Base-by-base conservation (phyloP, 805 yeast species). In the Nakazawaea laoshanensis region DNA sequence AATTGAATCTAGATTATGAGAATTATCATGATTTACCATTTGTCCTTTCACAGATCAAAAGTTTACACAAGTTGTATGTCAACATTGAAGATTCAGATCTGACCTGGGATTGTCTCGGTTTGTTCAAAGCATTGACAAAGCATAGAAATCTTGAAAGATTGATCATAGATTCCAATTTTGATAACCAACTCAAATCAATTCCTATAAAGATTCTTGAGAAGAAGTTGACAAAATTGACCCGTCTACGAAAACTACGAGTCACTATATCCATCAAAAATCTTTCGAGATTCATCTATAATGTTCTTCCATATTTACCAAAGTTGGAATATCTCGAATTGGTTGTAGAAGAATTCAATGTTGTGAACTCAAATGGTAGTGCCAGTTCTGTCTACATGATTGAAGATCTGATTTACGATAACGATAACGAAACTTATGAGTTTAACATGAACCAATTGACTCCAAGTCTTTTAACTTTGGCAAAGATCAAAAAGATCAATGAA, bases 251-350 rank as follows among this genome's bases (percentile, higher is more conserved):
- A 3, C 31, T 52, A 17, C 43, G 45, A 27, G 20, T 50, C 9
- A 42, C 44, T 12, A 30, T 49, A 12, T 27, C 32, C 4, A 34
- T 42, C 14, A 30, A 27, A 6, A 34, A 42, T 16, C 20, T 36
- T 6, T 30, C 39, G 13, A 17, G 30, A 12, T 28, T 36, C 29
- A 36, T 36, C 14, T 24, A 31, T 15, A 27, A 32, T 8, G 30
- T 41, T 4, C 22, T 32, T 12, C 33, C 24, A 12, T 33, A 23
- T 28, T 42, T 23, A 27, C 25, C 6, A 2, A 5, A 35, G 9
- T 31, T 42, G 11, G 33, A 40, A 19, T 48, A 37, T 29, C 29
- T 48, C 13, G 51, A 50, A 31, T 10, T 48, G 9, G 35, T 42
- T 7, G 24, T 45, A 11, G 38, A 41, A 4, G 47, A 42, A 26